A percentile compares a stretch with the other conserved stretches of the same genome.
Conservation (phyloP, 2,329 filamentous ascomycete species). For the Colletotrichum siamense region DNA sequence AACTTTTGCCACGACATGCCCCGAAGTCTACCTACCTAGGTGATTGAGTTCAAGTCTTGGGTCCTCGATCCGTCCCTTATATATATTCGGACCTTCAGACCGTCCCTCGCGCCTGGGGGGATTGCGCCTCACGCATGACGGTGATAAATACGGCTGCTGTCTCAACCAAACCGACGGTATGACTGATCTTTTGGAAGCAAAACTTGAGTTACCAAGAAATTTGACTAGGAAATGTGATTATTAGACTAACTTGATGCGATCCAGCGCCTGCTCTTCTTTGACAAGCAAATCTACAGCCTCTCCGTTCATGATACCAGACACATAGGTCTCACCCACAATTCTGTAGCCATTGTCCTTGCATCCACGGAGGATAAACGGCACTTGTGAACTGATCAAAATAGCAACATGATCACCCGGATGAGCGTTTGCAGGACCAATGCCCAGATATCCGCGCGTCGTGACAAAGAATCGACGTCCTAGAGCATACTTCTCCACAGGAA, state of each 20-base stretch:
- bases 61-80: background rate
- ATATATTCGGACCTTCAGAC: fast-evolving
- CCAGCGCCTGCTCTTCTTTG: fast-evolving
- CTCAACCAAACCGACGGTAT: background rate
- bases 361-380: background rate
- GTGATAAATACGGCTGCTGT: background rate
- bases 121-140: fast-evolving
- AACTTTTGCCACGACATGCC: background rate
- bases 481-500: background rate
- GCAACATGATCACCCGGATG: background rate
- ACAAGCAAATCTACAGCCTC: background rate
- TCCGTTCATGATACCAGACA: background rate
- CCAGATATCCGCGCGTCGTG: background rate
- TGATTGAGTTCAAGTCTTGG: fast-evolving
- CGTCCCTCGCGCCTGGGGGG: background rate
- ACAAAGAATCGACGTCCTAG: background rate
- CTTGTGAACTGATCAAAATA: background rate
- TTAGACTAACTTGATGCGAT: background rate
- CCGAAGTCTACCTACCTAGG: background rate
- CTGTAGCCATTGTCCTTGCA: background rate
- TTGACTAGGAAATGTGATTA: background rate
- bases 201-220: background rate
- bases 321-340: background rate
- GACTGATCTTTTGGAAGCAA: background rate
- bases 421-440: background rate